Base-by-base conservation (phyloP, 2,329 filamentous ascomycete species). In the Monosporascus sp. region DNA sequence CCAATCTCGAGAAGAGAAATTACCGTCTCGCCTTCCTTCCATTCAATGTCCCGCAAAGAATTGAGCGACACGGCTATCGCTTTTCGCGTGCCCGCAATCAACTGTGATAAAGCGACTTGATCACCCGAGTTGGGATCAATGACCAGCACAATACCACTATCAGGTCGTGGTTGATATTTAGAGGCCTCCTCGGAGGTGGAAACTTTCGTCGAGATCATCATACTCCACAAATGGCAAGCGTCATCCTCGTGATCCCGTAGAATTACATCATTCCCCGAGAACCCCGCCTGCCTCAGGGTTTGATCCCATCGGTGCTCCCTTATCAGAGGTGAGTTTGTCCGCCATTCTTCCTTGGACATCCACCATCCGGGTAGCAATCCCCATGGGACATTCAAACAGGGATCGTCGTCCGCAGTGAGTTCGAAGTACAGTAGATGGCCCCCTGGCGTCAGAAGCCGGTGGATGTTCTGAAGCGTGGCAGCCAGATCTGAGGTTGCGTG, bases 181-280 rank as follows among this genome's bases (percentile, higher is more conserved):
- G 51, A 38, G 11, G 60, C 61, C 27, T 24, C 22, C 3, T 24
- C 22, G 22, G 22, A 3, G 22, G 22, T 24, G 22, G 22, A 24
- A 24, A 24, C 22, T 24, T 24, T 24, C 22, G 58, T 64, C 3
- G 60, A 60, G 2, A 66, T 52, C 1, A 66, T 62, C 26, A 65
- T 62, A 40, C 60, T 64, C 46, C 57, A 59, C 37, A 58, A 51
- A 51, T 64, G 58, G 16, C 53, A 59, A 14, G 31, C 47, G 7
- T 62, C 59, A 19, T 56, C 45, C 16, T 56, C 31, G 44, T 55
- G 60, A 43, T 65, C 62, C 38, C 59, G 57, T 8, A 66, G 37
- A 11, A 56, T 51, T 3, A 66, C 17, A 45, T 66, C 61, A 40
- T 57, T 62, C 3, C 62, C 61, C 11, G 58, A 59, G 50, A 61